Evolutionary conservation across 805 yeast species (phyloP).

Genomic region (Candida parachauliodes): DNA sequence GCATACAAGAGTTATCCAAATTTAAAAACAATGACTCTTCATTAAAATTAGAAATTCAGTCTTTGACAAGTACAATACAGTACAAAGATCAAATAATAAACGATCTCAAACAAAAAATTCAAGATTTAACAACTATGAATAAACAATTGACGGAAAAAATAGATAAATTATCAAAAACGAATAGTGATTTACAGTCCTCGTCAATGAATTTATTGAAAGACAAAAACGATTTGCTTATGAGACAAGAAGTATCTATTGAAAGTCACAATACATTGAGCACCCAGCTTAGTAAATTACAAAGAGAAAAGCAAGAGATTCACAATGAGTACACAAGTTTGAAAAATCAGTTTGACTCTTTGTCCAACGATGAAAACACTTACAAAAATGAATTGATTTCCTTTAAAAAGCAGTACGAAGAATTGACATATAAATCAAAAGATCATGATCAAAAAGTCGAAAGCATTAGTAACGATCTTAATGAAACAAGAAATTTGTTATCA

Average conservation of each 20-base stretch:
- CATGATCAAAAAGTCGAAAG: slow-evolving; percentile 56
- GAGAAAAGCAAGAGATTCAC: slow-evolving; percentile 38
- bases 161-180: slow-evolving; percentile 35
- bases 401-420: slow-evolving; percentile 71
- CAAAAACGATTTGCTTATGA: slow-evolving; percentile 38
- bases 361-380: slow-evolving; percentile 31
- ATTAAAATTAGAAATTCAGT: slow-evolving; percentile 46
- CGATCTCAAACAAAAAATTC: slow-evolving; percentile 34
- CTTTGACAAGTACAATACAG: slow-evolving; percentile 40
- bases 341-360: slow-evolving; percentile 31
- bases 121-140: slow-evolving; percentile 36
- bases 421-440: slow-evolving; percentile 65
- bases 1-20: slow-evolving; percentile 26
- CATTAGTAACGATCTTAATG: slow-evolving; percentile 79
- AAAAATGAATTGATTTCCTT: slow-evolving; percentile 40
- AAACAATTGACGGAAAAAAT: slow-evolving; percentile 35
- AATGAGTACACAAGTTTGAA: slow-evolving; percentile 39
- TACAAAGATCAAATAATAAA: slow-evolving; percentile 42
- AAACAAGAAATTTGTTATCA: slow-evolving; percentile 65
- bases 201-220: slow-evolving; percentile 34
- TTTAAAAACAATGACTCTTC: slow-evolving; percentile 39
- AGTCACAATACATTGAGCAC: slow-evolving; percentile 27
- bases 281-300: slow-evolving; percentile 39
- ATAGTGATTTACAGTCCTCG: slow-evolving; percentile 35
- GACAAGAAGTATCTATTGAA: slow-evolving; percentile 37